These are phyloP conservation scores for Paramecium bursaria DNA, from an alignment of 73 alveolate genomes.

Conservation along the genomic window DNA sequence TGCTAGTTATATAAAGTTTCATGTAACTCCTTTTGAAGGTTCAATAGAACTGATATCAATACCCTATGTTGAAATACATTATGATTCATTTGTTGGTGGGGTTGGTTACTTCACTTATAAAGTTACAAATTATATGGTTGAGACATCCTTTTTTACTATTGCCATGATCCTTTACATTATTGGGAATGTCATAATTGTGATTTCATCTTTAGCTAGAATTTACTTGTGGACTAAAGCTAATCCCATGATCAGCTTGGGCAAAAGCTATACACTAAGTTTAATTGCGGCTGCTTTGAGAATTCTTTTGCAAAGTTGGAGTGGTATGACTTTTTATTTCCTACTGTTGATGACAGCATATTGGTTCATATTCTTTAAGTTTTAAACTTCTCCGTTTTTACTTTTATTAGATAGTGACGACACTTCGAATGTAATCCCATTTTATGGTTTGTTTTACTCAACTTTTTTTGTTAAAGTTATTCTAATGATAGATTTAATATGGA, in stretches of 20 bases:
- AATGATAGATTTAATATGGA: constrained; percentile 10
- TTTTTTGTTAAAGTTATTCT: constrained; percentile 39
- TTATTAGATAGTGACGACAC: constrained; percentile 38
- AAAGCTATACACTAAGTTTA: neutral
- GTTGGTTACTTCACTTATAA: constrained; percentile 18
- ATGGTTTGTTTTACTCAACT: constrained; percentile 15
- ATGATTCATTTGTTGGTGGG: constrained; percentile 9
- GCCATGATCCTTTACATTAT: constrained; percentile 30
- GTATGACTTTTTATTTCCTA: constrained; percentile 20
- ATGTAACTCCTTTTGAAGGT: neutral
- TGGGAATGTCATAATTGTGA: neutral
- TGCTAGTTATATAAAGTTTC: neutral
- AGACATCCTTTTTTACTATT: constrained; percentile 23
- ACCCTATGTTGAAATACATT: constrained; percentile 25
- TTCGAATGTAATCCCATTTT: constrained; percentile 3
- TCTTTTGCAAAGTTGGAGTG: constrained; percentile 35
- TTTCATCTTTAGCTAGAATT: constrained; percentile 23
- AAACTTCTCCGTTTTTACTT: constrained; percentile 50
- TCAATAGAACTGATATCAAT: neutral
- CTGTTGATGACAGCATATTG: constrained; percentile 7
- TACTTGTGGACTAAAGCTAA: constrained; percentile 64
- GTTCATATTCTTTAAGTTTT: constrained; percentile 37
- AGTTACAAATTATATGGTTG: neutral
- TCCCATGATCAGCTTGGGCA: constrained; percentile 36
- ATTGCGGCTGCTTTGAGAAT: neutral